Percentiles rank a stretch among this genome's conserved stretches.
Evolutionary conservation across 345 rosid genomes (phyloP).

Genomic region (Gossypium mustelinum): DNA sequence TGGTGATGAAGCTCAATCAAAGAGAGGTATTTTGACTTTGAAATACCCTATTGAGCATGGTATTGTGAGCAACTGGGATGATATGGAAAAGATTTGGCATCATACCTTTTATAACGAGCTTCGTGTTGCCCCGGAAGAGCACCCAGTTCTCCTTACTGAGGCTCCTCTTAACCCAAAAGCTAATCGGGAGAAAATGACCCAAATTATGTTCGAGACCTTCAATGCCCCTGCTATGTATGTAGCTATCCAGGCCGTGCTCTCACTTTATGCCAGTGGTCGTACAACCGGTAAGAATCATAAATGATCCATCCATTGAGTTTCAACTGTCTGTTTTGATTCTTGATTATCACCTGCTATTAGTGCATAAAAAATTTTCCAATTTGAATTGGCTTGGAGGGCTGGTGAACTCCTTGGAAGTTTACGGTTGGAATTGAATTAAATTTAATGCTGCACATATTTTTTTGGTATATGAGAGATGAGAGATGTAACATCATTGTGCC

Average conservation of each 20-base stretch:
- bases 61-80: conserved; percentile 95
- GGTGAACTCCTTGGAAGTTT: too few species aligned
- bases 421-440: too few species aligned
- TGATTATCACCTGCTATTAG: too few species aligned
- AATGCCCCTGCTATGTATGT: conserved; percentile 94
- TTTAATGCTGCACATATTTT: background rate
- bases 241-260: conserved; percentile 84
- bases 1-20: conserved; percentile 82
- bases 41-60: conserved; percentile 89
- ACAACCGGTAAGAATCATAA: conserved; percentile 49
- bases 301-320: background rate
- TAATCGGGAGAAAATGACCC: conserved; percentile 88
- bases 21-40: conserved; percentile 72
- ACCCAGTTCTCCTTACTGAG: conserved; percentile 69
- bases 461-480: background rate
- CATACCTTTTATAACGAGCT: conserved; percentile 89
- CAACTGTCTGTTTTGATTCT: background rate
- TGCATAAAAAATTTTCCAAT: too few species aligned
- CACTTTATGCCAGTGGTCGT: conserved; percentile 72
- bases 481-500: background rate
- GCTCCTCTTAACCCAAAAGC: conserved; percentile 80
- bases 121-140: conserved; percentile 74
- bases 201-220: conserved; percentile 93
- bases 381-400: too few species aligned
- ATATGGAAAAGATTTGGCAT: conserved; percentile 97